Evolutionary conservation across 2,329 filamentous ascomycete genomes (phyloP), one percentile per base, ranked within the genome.

Genomic region (Fusarium clavum): DNA sequence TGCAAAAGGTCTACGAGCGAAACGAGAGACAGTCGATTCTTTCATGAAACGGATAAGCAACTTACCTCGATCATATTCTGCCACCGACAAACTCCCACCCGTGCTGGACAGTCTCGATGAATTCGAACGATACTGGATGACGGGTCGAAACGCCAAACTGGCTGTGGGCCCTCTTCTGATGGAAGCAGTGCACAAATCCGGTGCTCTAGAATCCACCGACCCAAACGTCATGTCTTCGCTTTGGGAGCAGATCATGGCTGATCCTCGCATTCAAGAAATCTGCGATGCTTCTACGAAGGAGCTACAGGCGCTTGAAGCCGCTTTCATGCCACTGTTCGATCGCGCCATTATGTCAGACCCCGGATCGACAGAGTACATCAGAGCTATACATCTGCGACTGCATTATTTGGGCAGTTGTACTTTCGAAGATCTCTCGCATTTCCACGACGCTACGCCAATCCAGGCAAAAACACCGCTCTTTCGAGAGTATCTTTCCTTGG

Each of bases 291-390:
- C 69, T 2, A 56, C 32, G 3, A 52, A 24, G 5, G 51, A 59
- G 2, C 22, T 75, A 2, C n/a, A 64, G 2, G 64, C 73, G 8
- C 53, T 81, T 0, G 73, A 79, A 27, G 56, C 53, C 6, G 78
- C 78, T 0, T 80, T 78, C n/a, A 51, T 70, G 24, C 79, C 79
- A 4, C 68, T 81, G 1, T 81, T 81, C 57, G 72, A 77, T 45
- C 62, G 57, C 3, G 73, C 77, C 25, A 71, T 80, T 7, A 69
- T 74, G 55, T 67, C 71, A 0, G 72, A 79, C 6, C 8, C 61
- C 7, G 67, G 72, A 14, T 77, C 77, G 12, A 73, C 74, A 8
- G 38, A 47, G 2, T 80, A 80, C 41, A 57, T 78, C 1, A 70
- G 72, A 34, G 79, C 79, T 1, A 67, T 81, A n/a, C 75, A 79